These are phyloP conservation scores for Geum urbanum DNA, from an alignment of 306 rosid species.

Conservation along the genomic window DNA sequence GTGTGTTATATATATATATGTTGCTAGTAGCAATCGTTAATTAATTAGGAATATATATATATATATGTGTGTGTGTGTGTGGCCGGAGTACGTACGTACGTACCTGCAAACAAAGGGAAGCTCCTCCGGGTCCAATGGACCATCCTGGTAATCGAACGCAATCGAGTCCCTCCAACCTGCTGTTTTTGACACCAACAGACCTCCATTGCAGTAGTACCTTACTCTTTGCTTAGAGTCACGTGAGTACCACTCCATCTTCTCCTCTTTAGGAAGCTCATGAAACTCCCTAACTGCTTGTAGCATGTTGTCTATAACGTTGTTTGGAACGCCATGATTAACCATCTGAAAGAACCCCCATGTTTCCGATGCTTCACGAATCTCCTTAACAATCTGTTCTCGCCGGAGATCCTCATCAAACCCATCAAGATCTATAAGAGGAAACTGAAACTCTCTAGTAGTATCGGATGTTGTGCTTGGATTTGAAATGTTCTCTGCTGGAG, in stretches of 20 bases:
- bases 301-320: conserved; percentile 40
- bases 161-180: conserved; percentile 88
- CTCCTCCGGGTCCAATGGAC: conserved; percentile 47
- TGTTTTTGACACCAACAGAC: conserved; percentile 52
- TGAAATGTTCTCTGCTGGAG: conserved; percentile 26
- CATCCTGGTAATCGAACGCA: conserved; percentile 53
- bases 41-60: background rate
- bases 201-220: conserved; percentile 62
- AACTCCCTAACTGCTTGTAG: conserved; percentile 41
- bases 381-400: conserved; percentile 32
- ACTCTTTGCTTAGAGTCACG: conserved; percentile 48
- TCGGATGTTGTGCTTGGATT: background rate
- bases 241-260: conserved; percentile 68
- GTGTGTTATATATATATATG: too few relatives aligned
- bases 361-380: conserved; percentile 50
- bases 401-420: conserved; percentile 25
- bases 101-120: conserved; percentile 63
- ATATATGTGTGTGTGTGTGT: too few relatives aligned
- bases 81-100: too few relatives aligned
- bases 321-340: conserved; percentile 65
- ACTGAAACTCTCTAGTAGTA: conserved; percentile 17
- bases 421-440: conserved; percentile 58
- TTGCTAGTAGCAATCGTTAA: too few relatives aligned
- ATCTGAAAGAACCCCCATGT: conserved; percentile 80
- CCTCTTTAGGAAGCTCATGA: conserved; percentile 60